These are phyloP conservation scores for Nicotiana noctiflora DNA, from an alignment of 257 asterid genomes.

Conservation along the genomic window DNA sequence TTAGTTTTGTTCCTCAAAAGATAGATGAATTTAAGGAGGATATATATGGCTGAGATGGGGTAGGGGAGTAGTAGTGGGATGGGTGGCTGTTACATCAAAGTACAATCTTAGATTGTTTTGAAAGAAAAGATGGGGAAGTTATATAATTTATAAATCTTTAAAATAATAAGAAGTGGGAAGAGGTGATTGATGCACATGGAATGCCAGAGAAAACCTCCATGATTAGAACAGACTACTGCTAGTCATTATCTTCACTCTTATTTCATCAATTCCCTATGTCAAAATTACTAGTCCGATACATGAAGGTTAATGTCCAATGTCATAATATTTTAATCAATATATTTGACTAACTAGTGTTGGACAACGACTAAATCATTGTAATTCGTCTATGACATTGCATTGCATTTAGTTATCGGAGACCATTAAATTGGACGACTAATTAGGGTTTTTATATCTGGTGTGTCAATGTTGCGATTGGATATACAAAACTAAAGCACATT, in stretches of 20 bases:
- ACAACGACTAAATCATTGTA: no score
- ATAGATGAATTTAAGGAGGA: constrained; percentile 10
- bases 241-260: constrained; percentile 38
- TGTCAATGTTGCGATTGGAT: no score
- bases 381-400: no score
- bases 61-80: neutral
- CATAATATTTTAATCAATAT: no score
- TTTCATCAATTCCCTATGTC: neutral
- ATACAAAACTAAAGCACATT: no score
- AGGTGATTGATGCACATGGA: constrained; percentile 74
- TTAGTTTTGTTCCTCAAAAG: constrained; percentile 12
- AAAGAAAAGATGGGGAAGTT: constrained; percentile 19
- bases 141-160: neutral
- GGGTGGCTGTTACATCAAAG: constrained; percentile 7
- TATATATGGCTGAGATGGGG: neutral
- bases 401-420: no score
- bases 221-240: constrained; percentile 41
- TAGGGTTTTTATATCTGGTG: no score
- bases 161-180: constrained; percentile 49
- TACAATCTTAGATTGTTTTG: constrained; percentile 31
- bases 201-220: constrained; percentile 71
- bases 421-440: no score
- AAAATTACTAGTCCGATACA: no score
- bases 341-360: no score
- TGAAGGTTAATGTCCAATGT: no score